These are phyloP conservation scores for Medicago arabica DNA, from an alignment of 306 rosid species.

Conservation along the genomic window DNA sequence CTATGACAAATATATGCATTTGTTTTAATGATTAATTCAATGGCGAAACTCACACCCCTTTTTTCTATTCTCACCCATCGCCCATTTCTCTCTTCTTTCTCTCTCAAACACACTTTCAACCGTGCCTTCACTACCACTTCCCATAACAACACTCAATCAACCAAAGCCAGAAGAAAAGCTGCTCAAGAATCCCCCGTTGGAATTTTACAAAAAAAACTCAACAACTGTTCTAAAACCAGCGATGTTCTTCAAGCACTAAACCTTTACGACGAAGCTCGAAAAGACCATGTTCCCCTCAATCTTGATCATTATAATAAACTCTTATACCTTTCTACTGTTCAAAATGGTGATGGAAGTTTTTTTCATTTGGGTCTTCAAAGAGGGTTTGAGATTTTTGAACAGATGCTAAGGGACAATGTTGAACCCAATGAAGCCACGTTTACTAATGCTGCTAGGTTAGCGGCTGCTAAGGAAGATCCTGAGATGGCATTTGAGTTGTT, in stretches of 20 bases:
- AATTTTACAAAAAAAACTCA: slow-evolving; percentile 52
- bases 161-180: slow-evolving; percentile 55
- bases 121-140: slow-evolving; percentile 4
- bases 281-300: slow-evolving; percentile 46
- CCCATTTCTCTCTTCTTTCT: slow-evolving; percentile 24
- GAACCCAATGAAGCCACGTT: slow-evolving; percentile 80
- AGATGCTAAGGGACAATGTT: slow-evolving; percentile 66
- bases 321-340: slow-evolving; percentile 70
- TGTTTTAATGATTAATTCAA: no score
- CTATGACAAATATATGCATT: no score
- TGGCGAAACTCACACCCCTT: slow-evolving; percentile 53
- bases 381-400: slow-evolving; percentile 83
- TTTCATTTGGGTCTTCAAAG: slow-evolving; percentile 48
- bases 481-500: slow-evolving; percentile 86
- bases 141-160: slow-evolving; percentile 4
- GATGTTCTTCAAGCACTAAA: slow-evolving; percentile 65
- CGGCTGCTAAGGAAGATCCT: slow-evolving; percentile 73
- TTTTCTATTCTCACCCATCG: slow-evolving; percentile 54
- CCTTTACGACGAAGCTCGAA: slow-evolving; percentile 76
- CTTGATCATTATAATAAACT: slow-evolving; percentile 65
- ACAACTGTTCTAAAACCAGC: slow-evolving; percentile 62
- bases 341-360: slow-evolving; percentile 5
- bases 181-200: slow-evolving; percentile 58
- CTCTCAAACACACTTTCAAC: slow-evolving; percentile 20
- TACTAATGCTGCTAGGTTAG: slow-evolving; percentile 83